Conservation (phyloP, 345 rosid genomes). For the Bretschneidera sinensis region DNA sequence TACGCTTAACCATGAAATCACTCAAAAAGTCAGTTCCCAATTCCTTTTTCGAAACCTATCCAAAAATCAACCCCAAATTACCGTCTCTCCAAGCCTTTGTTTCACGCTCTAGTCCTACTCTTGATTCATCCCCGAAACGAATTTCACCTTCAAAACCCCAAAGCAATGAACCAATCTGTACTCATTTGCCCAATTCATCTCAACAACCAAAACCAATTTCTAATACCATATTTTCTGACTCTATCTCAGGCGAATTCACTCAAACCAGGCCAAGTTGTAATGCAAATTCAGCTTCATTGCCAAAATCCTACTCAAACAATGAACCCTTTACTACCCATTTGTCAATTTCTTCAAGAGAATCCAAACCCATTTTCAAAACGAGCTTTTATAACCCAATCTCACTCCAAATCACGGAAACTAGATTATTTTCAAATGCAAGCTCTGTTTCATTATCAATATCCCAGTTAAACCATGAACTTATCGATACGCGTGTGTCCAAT, state of each 20-base stretch:
- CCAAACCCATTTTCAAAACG: not conserved
- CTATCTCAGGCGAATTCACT: too few relatives aligned
- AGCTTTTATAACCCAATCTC: not conserved
- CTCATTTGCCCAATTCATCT: not conserved
- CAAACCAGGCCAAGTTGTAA: not conserved
- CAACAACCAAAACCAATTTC: not conserved
- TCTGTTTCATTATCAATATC: too few relatives aligned
- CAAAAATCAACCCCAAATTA: not conserved
- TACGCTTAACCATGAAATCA: conserved; percentile 8
- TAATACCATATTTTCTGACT: not conserved
- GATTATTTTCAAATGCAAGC: not conserved
- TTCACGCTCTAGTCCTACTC: not conserved
- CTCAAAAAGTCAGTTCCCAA: conserved; percentile 8
- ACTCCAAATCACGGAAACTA: not conserved
- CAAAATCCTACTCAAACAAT: too few relatives aligned
- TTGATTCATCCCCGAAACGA: not conserved
- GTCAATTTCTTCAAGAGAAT: too few relatives aligned
- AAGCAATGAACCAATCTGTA: not conserved
- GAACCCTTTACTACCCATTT: too few relatives aligned
- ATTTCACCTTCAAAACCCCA: not conserved
- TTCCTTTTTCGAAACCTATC: not conserved
- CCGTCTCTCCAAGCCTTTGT: not conserved
- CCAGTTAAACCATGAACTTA: not conserved
- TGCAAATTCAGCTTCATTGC: conserved; percentile 1
- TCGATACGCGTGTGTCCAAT: conserved; percentile 7